Evolutionary conservation across 2,329 filamentous ascomycete genomes (phyloP).

Genomic region (Ascochyta pisi): DNA sequence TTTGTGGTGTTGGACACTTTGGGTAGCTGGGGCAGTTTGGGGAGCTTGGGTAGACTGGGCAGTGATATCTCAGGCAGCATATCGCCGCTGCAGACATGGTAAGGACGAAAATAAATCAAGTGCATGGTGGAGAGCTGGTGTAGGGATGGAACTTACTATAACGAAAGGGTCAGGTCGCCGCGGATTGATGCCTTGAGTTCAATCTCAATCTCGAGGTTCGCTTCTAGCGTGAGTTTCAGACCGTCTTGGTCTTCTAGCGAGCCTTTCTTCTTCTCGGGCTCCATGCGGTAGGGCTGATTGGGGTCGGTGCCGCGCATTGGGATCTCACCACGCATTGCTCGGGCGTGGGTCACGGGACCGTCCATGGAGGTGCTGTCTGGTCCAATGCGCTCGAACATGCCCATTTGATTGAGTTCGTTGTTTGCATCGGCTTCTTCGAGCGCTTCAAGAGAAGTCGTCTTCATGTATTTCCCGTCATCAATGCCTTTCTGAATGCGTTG

Average conservation of each 20-base stretch:
- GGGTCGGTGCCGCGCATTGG: slow-evolving; percentile 61
- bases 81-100: slow-evolving; percentile 14
- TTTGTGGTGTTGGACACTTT: slow-evolving; percentile 6
- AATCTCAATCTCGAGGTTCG: slow-evolving; percentile 84
- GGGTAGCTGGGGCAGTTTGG: slow-evolving; percentile 9
- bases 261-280: slow-evolving; percentile 51
- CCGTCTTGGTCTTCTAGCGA: slow-evolving; percentile 66
- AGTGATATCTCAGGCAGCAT: slow-evolving; percentile 15
- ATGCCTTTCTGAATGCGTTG: slow-evolving; percentile 54
- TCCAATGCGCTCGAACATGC: slow-evolving; percentile 63
- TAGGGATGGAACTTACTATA: slow-evolving; percentile 67
- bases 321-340: slow-evolving; percentile 62
- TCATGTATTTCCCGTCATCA: slow-evolving; percentile 60
- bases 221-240: slow-evolving; percentile 73
- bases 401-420: slow-evolving; percentile 55
- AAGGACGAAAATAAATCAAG: slow-evolving; percentile 4
- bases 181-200: slow-evolving; percentile 85
- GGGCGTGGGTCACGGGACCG: slow-evolving; percentile 62
- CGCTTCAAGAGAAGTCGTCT: slow-evolving; percentile 56
- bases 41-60: slow-evolving; percentile 5
- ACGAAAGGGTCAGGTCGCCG: slow-evolving; percentile 79
- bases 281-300: slow-evolving; percentile 55
- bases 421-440: slow-evolving; percentile 61
- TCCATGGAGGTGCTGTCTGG: slow-evolving; percentile 64
- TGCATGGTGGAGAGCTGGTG: not conserved